Evolutionary conservation across 208 protist species (phyloP).

Genomic region (Crithidia mellificae): DNA sequence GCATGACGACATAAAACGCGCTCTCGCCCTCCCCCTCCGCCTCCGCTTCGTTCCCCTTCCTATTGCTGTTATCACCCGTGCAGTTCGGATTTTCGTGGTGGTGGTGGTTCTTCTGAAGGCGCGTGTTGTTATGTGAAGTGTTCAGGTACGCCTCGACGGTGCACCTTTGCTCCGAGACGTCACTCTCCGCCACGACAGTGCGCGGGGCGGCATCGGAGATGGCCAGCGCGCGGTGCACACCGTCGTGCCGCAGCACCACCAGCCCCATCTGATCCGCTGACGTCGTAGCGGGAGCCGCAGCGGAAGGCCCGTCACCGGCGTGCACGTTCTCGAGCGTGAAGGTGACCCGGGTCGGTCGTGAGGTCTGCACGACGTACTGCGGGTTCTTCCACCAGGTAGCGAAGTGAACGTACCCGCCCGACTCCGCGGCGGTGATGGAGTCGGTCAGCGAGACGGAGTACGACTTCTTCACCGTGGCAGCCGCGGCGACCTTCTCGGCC

Average conservation of each 20-base stretch:
- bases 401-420: constrained; percentile 80
- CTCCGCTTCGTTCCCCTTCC: too few species aligned
- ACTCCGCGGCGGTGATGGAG: constrained; percentile 40
- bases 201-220: constrained; percentile 15
- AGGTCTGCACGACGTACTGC: constrained; percentile 71
- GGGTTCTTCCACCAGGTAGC: constrained; percentile 87
- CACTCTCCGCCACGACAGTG: constrained; percentile 66
- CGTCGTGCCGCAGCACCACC: constrained; percentile 69
- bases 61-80: too few species aligned
- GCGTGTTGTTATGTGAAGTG: too few species aligned
- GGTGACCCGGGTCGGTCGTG: constrained; percentile 42
- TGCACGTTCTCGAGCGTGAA: constrained; percentile 45
- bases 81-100: too few species aligned
- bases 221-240: constrained; percentile 57
- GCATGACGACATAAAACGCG: constrained; percentile 79
- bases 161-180: constrained; percentile 42
- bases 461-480: neutral
- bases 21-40: constrained; percentile 5
- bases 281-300: too few species aligned
- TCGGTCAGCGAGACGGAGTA: constrained; percentile 44
- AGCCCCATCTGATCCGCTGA: constrained; percentile 64
- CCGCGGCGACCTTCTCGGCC: constrained; percentile 7
- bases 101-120: too few species aligned
- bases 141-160: constrained; percentile 40
- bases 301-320: constrained; percentile 5